phyloP scores from a whole-genome alignment of 2,329 filamentous ascomycete genomes.

The Cyphellophora attinorum region DNA sequence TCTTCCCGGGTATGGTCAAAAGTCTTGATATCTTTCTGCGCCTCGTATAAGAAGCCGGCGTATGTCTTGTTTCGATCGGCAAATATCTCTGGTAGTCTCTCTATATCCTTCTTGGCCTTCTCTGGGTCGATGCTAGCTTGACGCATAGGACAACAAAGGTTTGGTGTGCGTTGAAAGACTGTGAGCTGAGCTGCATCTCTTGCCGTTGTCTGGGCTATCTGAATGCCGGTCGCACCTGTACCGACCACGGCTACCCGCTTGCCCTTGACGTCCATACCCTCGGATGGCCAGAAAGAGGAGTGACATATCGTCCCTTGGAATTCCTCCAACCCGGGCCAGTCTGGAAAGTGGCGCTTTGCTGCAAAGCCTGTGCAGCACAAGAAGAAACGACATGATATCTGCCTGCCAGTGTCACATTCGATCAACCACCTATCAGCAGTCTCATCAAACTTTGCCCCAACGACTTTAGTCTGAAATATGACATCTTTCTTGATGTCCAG shows the following conservation, averaged over 20 bases:
- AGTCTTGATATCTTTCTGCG: constrained; percentile 49
- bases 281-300: constrained; percentile 49
- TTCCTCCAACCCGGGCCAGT: constrained; percentile 46
- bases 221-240: constrained; percentile 55
- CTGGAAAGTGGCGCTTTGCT: constrained; percentile 50
- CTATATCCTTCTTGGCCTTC: constrained; percentile 30
- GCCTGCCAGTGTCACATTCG: constrained; percentile 30
- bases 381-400: constrained; percentile 33
- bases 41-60: constrained; percentile 44
- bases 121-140: constrained; percentile 41
- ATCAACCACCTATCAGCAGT: constrained; percentile 33
- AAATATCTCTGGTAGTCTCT: constrained; percentile 27
- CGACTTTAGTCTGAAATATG: constrained; percentile 35
- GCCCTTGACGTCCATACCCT: constrained; percentile 43
- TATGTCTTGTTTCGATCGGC: constrained; percentile 24
- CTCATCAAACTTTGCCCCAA: constrained; percentile 31
- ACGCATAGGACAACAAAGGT: constrained; percentile 54
- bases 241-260: constrained; percentile 56
- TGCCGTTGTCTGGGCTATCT: constrained; percentile 52
- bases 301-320: constrained; percentile 55
- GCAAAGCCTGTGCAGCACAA: constrained; percentile 41
- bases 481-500: constrained; percentile 36
- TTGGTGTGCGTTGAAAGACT: constrained; percentile 55
- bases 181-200: constrained; percentile 42
- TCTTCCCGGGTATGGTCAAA: constrained; percentile 30